Base-by-base conservation (phyloP, 176 grass and related monocot species). In the Hordeum vulgare region DNA sequence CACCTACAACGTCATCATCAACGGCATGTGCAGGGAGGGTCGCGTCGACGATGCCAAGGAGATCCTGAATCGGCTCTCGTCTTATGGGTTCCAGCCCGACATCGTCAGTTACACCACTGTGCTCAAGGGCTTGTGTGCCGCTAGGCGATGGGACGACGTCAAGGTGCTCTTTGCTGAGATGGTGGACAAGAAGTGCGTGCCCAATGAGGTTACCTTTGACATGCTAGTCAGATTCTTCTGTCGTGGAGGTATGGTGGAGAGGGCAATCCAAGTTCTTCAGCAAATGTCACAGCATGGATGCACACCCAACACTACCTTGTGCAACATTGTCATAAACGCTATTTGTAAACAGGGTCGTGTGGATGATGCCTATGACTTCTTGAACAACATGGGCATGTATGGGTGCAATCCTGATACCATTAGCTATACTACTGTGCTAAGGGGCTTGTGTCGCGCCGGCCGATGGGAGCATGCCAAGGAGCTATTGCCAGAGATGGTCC, bases 1-100 rank as follows among this genome's bases (percentile, higher is more conserved):
- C 83, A 91, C 89, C 3, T 94, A 89, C 76, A 94, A 90, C n/a
- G 89, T 90, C 71, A 91, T 94, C 83, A 90, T 91, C 26, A 88
- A 90, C 33, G 89, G 89, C 29, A 88, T 94, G 83, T 94, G 89
- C 80, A 91, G 75, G 53, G 89, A 94, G 56, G 86, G 92, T 11
- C 73, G 72, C 2, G 82, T 91, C 4, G 86, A 94, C 8, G 83
- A 85, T 3, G 92, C 92, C 0, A 71, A 28, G 40, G 83, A 91
- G 70, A 70, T 94, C 65, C 11, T 94, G 83, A 66, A 86, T 14
- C 77, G 80, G 28, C 11, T 94, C 35, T 81, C 92, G 6, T 77
- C 86, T 0, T 75, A 88, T 11, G 92, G 92, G 3, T 94, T 90
- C 66, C 56, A 91, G 64, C 89, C 89, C 2, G 89, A 94, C 63